These are phyloP conservation scores for Heliocybe sulcata DNA, from an alignment of 1,284 basidiomycete genomes.

Conservation along the genomic window DNA sequence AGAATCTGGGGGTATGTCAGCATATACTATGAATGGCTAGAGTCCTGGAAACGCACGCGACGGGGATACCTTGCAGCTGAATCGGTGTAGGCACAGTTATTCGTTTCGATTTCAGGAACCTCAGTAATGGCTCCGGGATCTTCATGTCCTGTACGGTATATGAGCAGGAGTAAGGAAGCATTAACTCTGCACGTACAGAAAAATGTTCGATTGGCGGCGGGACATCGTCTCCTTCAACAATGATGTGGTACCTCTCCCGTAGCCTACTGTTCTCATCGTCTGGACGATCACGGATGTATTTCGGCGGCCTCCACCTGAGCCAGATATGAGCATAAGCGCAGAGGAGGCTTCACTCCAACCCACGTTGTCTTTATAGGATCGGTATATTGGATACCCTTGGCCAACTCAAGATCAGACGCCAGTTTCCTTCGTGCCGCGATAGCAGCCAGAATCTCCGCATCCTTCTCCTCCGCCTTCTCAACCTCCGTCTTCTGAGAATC, in stretches of 20 bases:
- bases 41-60: constrained; percentile 55
- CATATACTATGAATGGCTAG: not conserved
- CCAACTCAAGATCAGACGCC: constrained; percentile 87
- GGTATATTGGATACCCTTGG: constrained; percentile 87
- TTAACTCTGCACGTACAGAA: constrained; percentile 41
- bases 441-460: constrained; percentile 86
- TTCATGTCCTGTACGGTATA: constrained; percentile 82
- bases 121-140: constrained; percentile 79
- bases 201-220: constrained; percentile 94
- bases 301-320: constrained; percentile 81
- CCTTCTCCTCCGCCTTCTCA: constrained; percentile 82
- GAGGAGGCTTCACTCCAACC: constrained; percentile 16
- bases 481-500: constrained; percentile 82
- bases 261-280: constrained; percentile 68
- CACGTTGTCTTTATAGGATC: constrained; percentile 82
- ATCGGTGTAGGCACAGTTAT: constrained; percentile 92
- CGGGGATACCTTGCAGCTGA: constrained; percentile 94
- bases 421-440: constrained; percentile 89
- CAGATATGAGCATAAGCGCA: constrained; percentile 5
- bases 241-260: constrained; percentile 88
- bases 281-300: constrained; percentile 69
- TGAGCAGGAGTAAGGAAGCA: constrained; percentile 9
- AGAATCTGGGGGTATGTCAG: constrained; percentile 45
- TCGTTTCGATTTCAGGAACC: constrained; percentile 78
- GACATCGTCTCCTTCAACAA: constrained; percentile 88